A percentile compares a stretch with the other conserved stretches of the same genome.
Evolutionary conservation across 164 flowering plant species (phyloP).

Genomic region (Umbilicus rupestris): DNA sequence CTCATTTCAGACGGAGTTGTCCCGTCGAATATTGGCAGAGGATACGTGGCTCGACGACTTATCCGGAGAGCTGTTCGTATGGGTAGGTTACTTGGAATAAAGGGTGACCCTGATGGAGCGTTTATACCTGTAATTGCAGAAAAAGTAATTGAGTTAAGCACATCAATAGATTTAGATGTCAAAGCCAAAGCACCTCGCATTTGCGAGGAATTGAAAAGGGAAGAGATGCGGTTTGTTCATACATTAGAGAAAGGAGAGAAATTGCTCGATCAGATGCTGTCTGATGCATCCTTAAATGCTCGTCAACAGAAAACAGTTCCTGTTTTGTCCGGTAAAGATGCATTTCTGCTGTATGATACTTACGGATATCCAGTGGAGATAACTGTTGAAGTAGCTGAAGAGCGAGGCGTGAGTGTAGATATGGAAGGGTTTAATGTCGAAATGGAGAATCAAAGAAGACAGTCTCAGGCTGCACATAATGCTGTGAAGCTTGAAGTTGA

Average conservation of each 20-base stretch:
- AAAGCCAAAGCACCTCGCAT: slow-evolving; percentile 44
- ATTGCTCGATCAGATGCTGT: slow-evolving; percentile 69
- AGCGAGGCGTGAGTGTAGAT: slow-evolving; percentile 63
- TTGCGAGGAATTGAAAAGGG: slow-evolving; percentile 75
- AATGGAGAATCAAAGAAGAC: slow-evolving; percentile 86
- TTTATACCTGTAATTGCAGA: slow-evolving; percentile 70
- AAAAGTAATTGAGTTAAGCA: slow-evolving; percentile 65
- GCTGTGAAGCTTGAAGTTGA: slow-evolving; percentile 68
- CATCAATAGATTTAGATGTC: slow-evolving; percentile 61
- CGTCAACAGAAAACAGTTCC: slow-evolving; percentile 34
- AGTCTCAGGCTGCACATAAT: slow-evolving; percentile 87
- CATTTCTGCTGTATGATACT: slow-evolving; percentile 81
- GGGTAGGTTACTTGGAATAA: slow-evolving; percentile 81
- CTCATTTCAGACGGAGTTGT: slow-evolving; percentile 89
- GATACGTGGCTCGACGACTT: slow-evolving; percentile 86
- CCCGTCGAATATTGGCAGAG: slow-evolving; percentile 96
- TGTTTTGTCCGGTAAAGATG: slow-evolving; percentile 76
- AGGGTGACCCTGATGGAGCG: slow-evolving; percentile 57
- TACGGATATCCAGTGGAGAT: slow-evolving; percentile 92
- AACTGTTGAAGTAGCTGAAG: slow-evolving; percentile 79
- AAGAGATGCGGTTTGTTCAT: slow-evolving; percentile 76
- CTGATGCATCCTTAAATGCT: slow-evolving; percentile 39
- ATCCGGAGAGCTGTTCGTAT: slow-evolving; percentile 81
- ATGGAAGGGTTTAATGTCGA: slow-evolving; percentile 63
- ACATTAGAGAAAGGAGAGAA: slow-evolving; percentile 94